These are phyloP conservation scores for Bromus sterilis DNA, from an alignment of 176 grass and related monocot species.

Conservation along the genomic window DNA sequence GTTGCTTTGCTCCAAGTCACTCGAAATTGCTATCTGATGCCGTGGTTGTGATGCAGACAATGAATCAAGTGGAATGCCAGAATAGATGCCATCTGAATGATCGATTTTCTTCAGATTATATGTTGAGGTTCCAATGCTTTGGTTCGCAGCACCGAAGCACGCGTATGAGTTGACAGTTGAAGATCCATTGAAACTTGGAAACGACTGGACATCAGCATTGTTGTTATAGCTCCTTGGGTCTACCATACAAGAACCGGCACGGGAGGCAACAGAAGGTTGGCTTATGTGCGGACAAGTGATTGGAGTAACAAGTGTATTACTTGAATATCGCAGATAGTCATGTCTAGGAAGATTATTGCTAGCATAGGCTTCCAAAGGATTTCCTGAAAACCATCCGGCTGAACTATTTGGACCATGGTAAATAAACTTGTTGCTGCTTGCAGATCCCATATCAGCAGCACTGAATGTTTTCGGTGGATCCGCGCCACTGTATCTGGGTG, in stretches of 20 bases:
- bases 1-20: constrained; percentile 8
- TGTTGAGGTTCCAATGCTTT: background rate
- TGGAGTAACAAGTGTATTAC: background rate
- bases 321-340: background rate
- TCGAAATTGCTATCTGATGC: background rate
- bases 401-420: background rate
- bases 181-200: background rate
- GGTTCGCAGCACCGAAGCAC: background rate
- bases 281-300: background rate
- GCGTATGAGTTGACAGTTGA: constrained; percentile 4
- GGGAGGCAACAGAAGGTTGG: background rate
- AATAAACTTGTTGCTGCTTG: background rate
- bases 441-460: background rate
- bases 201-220: background rate
- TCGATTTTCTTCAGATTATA: background rate
- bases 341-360: background rate
- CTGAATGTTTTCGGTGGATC: background rate
- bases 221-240: background rate
- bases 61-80: background rate
- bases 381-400: background rate
- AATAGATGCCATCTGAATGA: background rate
- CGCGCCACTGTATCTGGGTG: background rate
- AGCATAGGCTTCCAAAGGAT: background rate
- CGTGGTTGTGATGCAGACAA: background rate
- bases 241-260: background rate